These are phyloP conservation scores for Dactylellina cionopaga DNA, from an alignment of 2,329 filamentous ascomycete species.

Conservation along the genomic window DNA sequence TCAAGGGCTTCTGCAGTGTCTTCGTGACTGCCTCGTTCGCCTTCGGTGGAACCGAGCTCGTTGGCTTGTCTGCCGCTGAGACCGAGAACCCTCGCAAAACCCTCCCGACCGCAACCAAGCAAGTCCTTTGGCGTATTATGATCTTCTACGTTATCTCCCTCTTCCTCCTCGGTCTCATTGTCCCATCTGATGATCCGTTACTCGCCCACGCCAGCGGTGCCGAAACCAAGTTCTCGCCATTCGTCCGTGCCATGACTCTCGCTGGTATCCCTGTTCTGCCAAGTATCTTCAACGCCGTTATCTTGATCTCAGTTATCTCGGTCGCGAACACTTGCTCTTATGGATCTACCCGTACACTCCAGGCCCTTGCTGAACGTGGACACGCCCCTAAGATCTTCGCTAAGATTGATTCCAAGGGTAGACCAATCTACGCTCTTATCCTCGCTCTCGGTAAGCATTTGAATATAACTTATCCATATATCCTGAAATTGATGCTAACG, in stretches of 20 bases:
- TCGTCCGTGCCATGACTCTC: slow-evolving; percentile 66
- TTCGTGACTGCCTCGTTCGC: slow-evolving; percentile 73
- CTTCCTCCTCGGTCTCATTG: slow-evolving; percentile 63
- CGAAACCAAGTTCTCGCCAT: slow-evolving; percentile 62
- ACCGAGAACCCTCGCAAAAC: slow-evolving; percentile 67
- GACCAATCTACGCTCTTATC: slow-evolving; percentile 60
- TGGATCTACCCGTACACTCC: slow-evolving; percentile 68
- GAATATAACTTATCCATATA: slow-evolving; percentile 62
- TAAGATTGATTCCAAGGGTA: slow-evolving; percentile 64
- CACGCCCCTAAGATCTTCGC: slow-evolving; percentile 63
- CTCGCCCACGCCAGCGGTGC: slow-evolving; percentile 57
- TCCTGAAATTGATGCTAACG: slow-evolving; percentile 59
- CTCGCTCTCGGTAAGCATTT: slow-evolving; percentile 65
- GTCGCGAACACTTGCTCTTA: slow-evolving; percentile 67
- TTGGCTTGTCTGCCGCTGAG: slow-evolving; percentile 70
- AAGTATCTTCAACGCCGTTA: slow-evolving; percentile 68
- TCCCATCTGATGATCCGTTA: slow-evolving; percentile 58
- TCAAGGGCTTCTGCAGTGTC: slow-evolving; percentile 72
- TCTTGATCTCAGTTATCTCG: slow-evolving; percentile 65
- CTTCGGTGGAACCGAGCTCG: slow-evolving; percentile 71
- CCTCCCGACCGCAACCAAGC: slow-evolving; percentile 62
- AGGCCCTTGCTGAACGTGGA: slow-evolving; percentile 65
- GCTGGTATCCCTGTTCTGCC: slow-evolving; percentile 66
- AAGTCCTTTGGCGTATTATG: slow-evolving; percentile 64
- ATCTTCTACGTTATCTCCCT: slow-evolving; percentile 64